Base-by-base conservation (phyloP, 768 basidiomycete genomes). In the Boletus huronensis region DNA sequence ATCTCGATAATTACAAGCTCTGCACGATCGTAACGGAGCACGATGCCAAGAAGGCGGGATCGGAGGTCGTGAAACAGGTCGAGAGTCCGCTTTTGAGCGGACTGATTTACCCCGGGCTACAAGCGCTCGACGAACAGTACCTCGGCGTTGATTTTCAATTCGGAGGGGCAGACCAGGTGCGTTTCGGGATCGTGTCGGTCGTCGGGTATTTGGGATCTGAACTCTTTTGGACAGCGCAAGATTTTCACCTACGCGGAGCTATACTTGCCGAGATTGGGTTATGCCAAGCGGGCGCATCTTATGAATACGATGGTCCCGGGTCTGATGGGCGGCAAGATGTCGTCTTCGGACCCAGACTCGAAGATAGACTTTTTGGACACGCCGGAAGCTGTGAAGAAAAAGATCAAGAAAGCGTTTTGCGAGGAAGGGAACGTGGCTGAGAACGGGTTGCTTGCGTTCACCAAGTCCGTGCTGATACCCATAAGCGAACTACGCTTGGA, bases 251-350 rank as follows among this genome's bases (percentile, higher is more conserved):
- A 96, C 64, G 95, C 97, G 7, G 95, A 98, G 69, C 82, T 89
- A 64, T 95, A 94, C 81, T 87, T 99, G 49, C 97, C 97, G 5
- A 80, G 83, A 58, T 80, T 98, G 31, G 97, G 96, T 34, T 98
- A 98, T 76, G 74, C 77, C 49, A 98, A 97, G 72, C 92, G 96
- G 32, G 90, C 95, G 0, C 97, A 99, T 70, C 79, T 99, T 42
- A 99, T 99, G 97, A 99, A 98, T 73, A 77, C 82, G 32, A 98
- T 98, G 95, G 93, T 98, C 0, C 94, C 95, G 29, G 94, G 95
- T 41, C 79, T 97, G 32, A 85, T 86, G 40, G 95, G 95, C 31
- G 91, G 93, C 17, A 99, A 99, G 69, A 98, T 99, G 97, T 97
- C 94, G 16, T 88, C 94, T 1, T 98, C 96, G 1, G 96, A 98